Percentiles rank a stretch among this genome's conserved stretches.
These are phyloP conservation scores for Stephania yunnanensis DNA, from an alignment of 164 flowering plant genomes.

Conservation along the genomic window DNA sequence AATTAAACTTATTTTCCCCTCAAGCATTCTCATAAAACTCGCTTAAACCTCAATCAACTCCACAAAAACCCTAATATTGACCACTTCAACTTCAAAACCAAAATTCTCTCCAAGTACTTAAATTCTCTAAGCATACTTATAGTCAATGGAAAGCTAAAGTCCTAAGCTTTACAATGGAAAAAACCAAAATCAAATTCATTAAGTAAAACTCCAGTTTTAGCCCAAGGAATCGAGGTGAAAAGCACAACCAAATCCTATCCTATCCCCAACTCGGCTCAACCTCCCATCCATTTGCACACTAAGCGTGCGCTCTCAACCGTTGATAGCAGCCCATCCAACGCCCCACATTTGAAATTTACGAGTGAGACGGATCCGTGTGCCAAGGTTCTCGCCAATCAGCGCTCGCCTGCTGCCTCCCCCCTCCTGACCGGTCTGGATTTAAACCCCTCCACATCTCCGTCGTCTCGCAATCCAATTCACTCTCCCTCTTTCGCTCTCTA, in stretches of 20 bases:
- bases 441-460: slow-evolving; percentile 9
- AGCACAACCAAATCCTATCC: slow-evolving; percentile 39
- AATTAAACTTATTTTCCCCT: slow-evolving; percentile 6
- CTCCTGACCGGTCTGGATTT: slow-evolving; percentile 18
- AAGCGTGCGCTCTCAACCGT: slow-evolving; percentile 20
- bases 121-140: not conserved
- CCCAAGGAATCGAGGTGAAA: slow-evolving; percentile 28
- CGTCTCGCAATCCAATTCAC: not conserved
- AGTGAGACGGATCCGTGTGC: slow-evolving; percentile 27
- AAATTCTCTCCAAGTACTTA: slow-evolving; percentile 17
- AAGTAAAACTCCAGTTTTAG: slow-evolving; percentile 24
- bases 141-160: slow-evolving; percentile 45
- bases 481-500: not conserved
- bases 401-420: slow-evolving; percentile 12
- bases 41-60: slow-evolving; percentile 21
- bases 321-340: slow-evolving; percentile 28
- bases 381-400: slow-evolving; percentile 29
- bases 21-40: slow-evolving; percentile 19
- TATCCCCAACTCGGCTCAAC: not conserved
- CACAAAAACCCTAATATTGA: slow-evolving; percentile 25
- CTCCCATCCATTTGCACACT: slow-evolving; percentile 9
- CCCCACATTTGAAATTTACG: slow-evolving; percentile 19
- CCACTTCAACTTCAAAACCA: slow-evolving; percentile 21
- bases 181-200: slow-evolving; percentile 33
- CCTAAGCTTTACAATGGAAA: slow-evolving; percentile 25